phyloP scores from a whole-genome alignment of 805 yeast species.

The Debaryomyces tyrocola region DNA sequence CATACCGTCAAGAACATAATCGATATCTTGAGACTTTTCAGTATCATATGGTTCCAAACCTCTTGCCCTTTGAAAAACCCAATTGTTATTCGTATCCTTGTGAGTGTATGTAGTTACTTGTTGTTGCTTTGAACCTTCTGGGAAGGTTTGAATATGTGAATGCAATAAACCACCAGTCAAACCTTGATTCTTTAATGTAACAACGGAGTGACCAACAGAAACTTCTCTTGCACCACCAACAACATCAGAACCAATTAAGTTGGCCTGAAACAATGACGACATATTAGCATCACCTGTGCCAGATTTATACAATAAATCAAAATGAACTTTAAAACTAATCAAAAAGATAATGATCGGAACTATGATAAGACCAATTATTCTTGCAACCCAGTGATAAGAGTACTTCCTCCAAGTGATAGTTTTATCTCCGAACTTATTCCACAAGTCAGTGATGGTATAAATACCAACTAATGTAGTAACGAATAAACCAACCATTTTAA shows the following conservation, averaged over 20 bases:
- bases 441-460: constrained; percentile 83
- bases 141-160: constrained; percentile 47
- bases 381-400: constrained; percentile 62
- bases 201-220: constrained; percentile 48
- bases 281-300: constrained; percentile 83
- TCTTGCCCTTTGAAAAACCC: constrained; percentile 51
- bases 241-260: constrained; percentile 64
- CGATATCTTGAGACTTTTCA: constrained; percentile 29
- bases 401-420: constrained; percentile 51
- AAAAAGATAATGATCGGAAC: constrained; percentile 65
- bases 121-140: constrained; percentile 49
- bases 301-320: constrained; percentile 66
- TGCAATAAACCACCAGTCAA: constrained; percentile 47
- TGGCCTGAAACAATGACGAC: constrained; percentile 82
- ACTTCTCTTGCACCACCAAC: constrained; percentile 68
- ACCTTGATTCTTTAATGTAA: constrained; percentile 43
- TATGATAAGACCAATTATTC: constrained; percentile 61
- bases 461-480: constrained; percentile 86
- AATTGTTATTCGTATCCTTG: constrained; percentile 46
- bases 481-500: constrained; percentile 95
- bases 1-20: constrained; percentile 57
- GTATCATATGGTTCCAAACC: constrained; percentile 32
- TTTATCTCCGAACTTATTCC: constrained; percentile 78
- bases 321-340: constrained; percentile 71
- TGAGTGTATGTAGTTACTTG: constrained; percentile 48